Conservation (phyloP, 257 asterid species). For the Petunia axillaris region DNA sequence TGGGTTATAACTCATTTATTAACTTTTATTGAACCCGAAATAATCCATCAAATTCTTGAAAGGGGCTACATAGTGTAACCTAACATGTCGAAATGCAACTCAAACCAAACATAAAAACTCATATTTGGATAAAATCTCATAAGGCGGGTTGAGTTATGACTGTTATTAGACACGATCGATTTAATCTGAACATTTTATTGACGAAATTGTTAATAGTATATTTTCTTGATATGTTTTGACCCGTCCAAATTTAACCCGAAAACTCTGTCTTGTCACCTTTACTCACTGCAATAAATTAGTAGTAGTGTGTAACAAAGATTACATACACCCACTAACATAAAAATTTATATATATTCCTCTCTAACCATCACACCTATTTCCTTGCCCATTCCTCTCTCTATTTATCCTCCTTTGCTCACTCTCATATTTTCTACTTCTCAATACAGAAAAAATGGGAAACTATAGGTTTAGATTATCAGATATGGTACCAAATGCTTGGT, state of each 20-base stretch:
- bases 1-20: background rate
- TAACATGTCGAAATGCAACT: background rate
- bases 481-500: constrained; percentile 83
- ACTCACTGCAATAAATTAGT: background rate
- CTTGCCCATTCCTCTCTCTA: constrained; percentile 3
- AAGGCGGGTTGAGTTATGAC: background rate
- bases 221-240: background rate
- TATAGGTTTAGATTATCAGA: constrained; percentile 67
- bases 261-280: background rate
- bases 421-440: background rate
- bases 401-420: background rate
- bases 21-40: background rate
- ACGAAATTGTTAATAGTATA: background rate
- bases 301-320: background rate
- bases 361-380: background rate
- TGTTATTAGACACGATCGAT: too few relatives aligned
- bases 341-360: too few relatives aligned
- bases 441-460: constrained; percentile 53
- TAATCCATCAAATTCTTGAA: background rate
- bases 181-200: too few relatives aligned
- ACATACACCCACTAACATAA: background rate
- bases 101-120: background rate
- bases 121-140: background rate
- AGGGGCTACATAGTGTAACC: background rate
- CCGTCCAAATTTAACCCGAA: too few relatives aligned